A percentile compares a stretch with the other conserved stretches of the same genome.
These are phyloP conservation scores for Abrus pulchellus DNA, from an alignment of 306 rosid species.

Conservation along the genomic window DNA sequence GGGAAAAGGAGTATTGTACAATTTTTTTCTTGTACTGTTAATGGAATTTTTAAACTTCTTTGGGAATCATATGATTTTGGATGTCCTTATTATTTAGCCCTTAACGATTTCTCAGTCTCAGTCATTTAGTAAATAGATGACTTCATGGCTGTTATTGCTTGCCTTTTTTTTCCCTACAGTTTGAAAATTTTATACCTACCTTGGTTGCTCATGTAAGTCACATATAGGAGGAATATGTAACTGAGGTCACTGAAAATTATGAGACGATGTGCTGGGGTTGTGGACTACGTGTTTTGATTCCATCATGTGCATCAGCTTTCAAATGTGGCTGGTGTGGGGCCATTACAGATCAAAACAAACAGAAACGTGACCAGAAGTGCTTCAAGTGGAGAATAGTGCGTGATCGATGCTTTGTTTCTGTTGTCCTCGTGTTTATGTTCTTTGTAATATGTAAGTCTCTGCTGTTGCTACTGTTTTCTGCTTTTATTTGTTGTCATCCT, in stretches of 20 bases:
- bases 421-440: constrained; percentile 74
- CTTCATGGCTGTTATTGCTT: constrained; percentile 55
- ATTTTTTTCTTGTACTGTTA: constrained; percentile 5
- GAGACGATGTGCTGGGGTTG: constrained; percentile 97
- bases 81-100: constrained; percentile 24
- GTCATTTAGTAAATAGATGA: constrained; percentile 44
- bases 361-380: constrained; percentile 63
- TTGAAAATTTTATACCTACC: constrained; percentile 62
- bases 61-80: constrained; percentile 32
- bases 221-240: constrained; percentile 74
- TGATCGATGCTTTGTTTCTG: constrained; percentile 74
- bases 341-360: constrained; percentile 68
- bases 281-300: constrained; percentile 80
- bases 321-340: constrained; percentile 99
- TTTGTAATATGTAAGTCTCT: constrained; percentile 82
- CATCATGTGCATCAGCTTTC: constrained; percentile 68
- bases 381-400: constrained; percentile 73
- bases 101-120: constrained; percentile 39
- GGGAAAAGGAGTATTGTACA: constrained; percentile 9
- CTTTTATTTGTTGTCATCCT: constrained; percentile 1
- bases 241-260: constrained; percentile 56
- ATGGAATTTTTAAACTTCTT: not conserved
- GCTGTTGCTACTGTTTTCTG: constrained; percentile 30
- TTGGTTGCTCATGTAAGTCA: constrained; percentile 68
- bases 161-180: constrained; percentile 47